Conservation (phyloP, 495 filamentous ascomycete genomes). For the Rhypophila decipiens region DNA sequence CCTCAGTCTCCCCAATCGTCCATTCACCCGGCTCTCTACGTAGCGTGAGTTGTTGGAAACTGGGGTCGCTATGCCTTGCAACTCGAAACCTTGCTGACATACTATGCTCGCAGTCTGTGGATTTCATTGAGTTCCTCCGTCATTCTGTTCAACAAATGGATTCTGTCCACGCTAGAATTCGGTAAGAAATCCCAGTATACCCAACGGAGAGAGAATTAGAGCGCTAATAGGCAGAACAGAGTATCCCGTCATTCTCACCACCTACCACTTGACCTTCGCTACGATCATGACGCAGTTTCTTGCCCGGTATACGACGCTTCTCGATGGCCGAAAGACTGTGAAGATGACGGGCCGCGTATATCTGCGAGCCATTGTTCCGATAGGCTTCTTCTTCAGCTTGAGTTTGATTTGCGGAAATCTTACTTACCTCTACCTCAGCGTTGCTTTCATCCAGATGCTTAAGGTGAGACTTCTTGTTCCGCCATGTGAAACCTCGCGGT, state of each 20-base stretch:
- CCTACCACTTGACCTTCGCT: slow-evolving; percentile 87
- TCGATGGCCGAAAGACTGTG: slow-evolving; percentile 84
- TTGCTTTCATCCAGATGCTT: slow-evolving; percentile 97
- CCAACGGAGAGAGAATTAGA: background rate
- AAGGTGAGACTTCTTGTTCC: slow-evolving; percentile 53
- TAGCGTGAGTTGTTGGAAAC: slow-evolving; percentile 69
- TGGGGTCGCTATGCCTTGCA: too few relatives aligned
- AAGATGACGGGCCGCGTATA: slow-evolving; percentile 93
- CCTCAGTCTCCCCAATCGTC: slow-evolving; percentile 48
- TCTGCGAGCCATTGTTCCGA: slow-evolving; percentile 84
- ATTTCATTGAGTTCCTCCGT: slow-evolving; percentile 86
- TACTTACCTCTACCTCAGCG: slow-evolving; percentile 86
- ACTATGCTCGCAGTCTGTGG: slow-evolving; percentile 61
- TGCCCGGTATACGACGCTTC: slow-evolving; percentile 73
- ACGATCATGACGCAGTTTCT: slow-evolving; percentile 87
- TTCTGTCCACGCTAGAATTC: slow-evolving; percentile 77
- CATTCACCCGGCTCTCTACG: slow-evolving; percentile 83
- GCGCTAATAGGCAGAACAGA: slow-evolving; percentile 34
- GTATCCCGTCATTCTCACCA: slow-evolving; percentile 72
- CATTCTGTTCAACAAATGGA: slow-evolving; percentile 99
- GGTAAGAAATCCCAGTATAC: slow-evolving; percentile 48
- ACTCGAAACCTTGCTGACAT: background rate
- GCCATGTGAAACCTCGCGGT: background rate
- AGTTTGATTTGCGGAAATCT: slow-evolving; percentile 92
- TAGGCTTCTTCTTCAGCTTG: slow-evolving; percentile 88